phyloP scores from a whole-genome alignment of 2,329 filamentous ascomycete genomes.

The Blastomyces gilchristii region DNA sequence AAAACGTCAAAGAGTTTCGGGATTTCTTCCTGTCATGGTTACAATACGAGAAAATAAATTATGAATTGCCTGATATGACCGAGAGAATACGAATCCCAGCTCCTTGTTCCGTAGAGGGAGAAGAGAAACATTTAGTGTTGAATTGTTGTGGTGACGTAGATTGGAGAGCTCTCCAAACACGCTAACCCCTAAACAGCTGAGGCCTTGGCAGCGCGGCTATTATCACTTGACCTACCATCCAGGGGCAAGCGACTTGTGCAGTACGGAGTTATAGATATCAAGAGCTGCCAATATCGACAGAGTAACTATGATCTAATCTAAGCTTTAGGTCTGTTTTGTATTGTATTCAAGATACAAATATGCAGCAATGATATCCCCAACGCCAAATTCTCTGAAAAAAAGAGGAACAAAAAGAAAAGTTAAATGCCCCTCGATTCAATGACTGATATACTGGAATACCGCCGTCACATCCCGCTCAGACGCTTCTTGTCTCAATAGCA shows the following conservation, averaged over 20 bases:
- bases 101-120: not conserved
- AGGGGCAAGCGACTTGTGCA: too few relatives aligned
- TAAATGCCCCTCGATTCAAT: slow-evolving; percentile 39
- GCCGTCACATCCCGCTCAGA: slow-evolving; percentile 73
- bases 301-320: not conserved
- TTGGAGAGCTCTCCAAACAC: not conserved
- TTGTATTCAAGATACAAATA: not conserved
- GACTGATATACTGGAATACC: slow-evolving; percentile 98
- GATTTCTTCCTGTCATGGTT: not conserved
- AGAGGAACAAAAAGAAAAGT: not conserved
- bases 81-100: not conserved
- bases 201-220: not conserved
- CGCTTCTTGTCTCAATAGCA: slow-evolving; percentile 77
- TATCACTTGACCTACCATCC: not conserved
- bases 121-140: not conserved
- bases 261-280: too few relatives aligned
- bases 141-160: not conserved
- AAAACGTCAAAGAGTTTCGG: not conserved
- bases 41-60: not conserved
- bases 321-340: not conserved
- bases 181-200: not conserved
- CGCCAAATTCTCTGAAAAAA: not conserved
- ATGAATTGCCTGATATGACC: not conserved
- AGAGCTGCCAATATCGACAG: not conserved
- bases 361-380: not conserved